Base-by-base conservation (phyloP, 805 yeast species). In the Sugiyamaella boreocaroliniensis region DNA sequence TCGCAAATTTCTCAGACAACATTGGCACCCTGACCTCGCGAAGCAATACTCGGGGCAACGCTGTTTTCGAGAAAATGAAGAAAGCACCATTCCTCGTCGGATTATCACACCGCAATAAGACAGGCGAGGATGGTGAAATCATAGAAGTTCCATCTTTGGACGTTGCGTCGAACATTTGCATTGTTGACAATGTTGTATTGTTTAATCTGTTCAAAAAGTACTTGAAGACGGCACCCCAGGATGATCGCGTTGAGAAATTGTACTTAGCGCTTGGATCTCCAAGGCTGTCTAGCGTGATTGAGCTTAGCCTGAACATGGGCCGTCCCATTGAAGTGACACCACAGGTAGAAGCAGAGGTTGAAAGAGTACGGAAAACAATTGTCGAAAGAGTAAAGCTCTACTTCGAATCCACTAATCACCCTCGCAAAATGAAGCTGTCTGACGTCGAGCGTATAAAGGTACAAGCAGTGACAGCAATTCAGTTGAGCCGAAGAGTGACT, bases 141-240 rank as follows among this genome's bases (percentile, higher is more conserved):
- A 14, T 32, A 11, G 37, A 11, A 32, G n/a, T 10, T 5, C n/a
- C 37, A 10, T 50, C 63, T 14, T 59, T 71, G 19, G 63, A 62
- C 12, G 19, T 51, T 4, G 67, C 71, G 0, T 12, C 53, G 1
- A 64, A 68, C 12, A 50, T 69, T 20, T 65, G 64, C 9, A 61
- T 71, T 40, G 68, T 67, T 9, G 73, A 71, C 51, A 70, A 71
- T 50, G 66, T 71, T 6, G 62, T 69, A 10, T 50, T 61, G 5
- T 70, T 59, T 60, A 68, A 70, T 53, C 61, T 61, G 46, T 71
- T 71, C 60, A 67, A 64, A 48, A 37, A 52, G 19, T 55, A 61
- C 14, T 48, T 70, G 10, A 49, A 61, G 16, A 58, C 68, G 1
- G 70, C 70, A 2, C 75, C 75, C 0, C 71, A 65, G 50, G 64